Percentiles rank a stretch among this genome's conserved stretches.
Conservation (phyloP, 2,329 filamentous ascomycete genomes). For the Colletotrichum abscissum region DNA sequence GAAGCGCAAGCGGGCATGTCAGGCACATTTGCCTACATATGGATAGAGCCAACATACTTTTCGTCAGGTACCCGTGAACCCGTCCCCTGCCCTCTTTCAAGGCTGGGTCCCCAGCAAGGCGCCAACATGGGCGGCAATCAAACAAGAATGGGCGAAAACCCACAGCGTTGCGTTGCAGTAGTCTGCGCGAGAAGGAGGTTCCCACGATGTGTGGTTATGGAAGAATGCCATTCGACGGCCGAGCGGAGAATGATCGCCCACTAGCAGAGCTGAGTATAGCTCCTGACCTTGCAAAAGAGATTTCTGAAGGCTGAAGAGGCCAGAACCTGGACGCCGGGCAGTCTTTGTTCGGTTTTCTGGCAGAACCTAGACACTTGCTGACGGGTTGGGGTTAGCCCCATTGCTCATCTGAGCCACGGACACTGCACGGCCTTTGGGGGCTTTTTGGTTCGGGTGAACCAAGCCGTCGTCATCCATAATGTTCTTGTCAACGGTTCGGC, state of each 20-base stretch:
- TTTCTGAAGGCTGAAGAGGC: slow-evolving; percentile 10
- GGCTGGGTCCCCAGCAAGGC: not conserved
- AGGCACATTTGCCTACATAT: not conserved
- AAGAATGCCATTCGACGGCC: not conserved
- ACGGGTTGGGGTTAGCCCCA: slow-evolving; percentile 11
- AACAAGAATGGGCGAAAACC: not conserved
- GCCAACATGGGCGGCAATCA: not conserved
- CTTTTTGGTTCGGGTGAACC: not conserved
- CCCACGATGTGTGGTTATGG: not conserved
- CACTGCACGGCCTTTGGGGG: not conserved
- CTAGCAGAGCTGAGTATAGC: not conserved
- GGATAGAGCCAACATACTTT: not conserved
- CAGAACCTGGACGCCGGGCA: not conserved
- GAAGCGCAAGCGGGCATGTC: slow-evolving; percentile 10
- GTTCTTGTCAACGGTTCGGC: not conserved
- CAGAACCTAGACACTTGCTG: not conserved
- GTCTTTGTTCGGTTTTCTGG: slow-evolving; percentile 12
- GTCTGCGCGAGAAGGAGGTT: not conserved
- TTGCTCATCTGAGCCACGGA: not conserved
- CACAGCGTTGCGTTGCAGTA: not conserved
- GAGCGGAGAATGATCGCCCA: not conserved
- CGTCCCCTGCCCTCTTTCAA: not conserved
- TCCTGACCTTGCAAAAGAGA: not conserved
- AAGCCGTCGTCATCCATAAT: not conserved
- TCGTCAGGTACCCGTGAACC: slow-evolving; percentile 12